Conservation (phyloP, 805 yeast species). For the Ogataea neopini region DNA sequence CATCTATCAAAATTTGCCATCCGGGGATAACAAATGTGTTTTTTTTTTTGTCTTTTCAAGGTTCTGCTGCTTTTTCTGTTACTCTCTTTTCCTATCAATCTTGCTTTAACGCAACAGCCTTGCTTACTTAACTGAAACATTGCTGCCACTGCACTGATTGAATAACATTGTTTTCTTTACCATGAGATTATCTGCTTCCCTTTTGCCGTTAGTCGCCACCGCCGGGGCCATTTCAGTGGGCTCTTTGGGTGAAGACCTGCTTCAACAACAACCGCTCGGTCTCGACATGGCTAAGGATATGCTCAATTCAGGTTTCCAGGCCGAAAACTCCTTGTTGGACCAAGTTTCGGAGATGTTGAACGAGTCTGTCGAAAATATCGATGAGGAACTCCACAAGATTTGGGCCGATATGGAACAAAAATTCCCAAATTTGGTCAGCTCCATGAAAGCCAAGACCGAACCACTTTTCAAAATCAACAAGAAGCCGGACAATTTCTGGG, state of each 20-base stretch:
- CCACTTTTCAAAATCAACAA: conserved; percentile 45
- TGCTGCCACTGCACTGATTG: not conserved
- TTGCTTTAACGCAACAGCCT: not conserved
- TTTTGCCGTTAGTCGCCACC: conserved; percentile 13
- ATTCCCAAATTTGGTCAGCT: conserved; percentile 57
- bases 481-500: conserved; percentile 38
- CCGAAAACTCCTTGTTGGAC: conserved; percentile 30
- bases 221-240: conserved; percentile 10
- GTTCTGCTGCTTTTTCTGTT: not conserved
- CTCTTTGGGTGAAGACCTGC: conserved; percentile 3
- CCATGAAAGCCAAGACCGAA: conserved; percentile 49
- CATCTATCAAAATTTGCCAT: conserved; percentile 1
- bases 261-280: conserved; percentile 15
- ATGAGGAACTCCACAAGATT: conserved; percentile 48
- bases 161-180: not conserved
- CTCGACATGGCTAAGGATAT: conserved; percentile 3
- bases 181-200: conserved; percentile 11
- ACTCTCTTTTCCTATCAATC: not conserved
- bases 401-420: conserved; percentile 66
- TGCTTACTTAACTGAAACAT: not conserved
- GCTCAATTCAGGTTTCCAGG: conserved; percentile 2
- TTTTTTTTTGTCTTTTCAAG: not conserved
- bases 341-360: conserved; percentile 53
- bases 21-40: not conserved
- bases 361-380: conserved; percentile 49